A percentile compares a stretch with the other conserved stretches of the same genome.
phyloP scores from a whole-genome alignment of 208 protist genomes.

The Herpetomonas tarakana region DNA sequence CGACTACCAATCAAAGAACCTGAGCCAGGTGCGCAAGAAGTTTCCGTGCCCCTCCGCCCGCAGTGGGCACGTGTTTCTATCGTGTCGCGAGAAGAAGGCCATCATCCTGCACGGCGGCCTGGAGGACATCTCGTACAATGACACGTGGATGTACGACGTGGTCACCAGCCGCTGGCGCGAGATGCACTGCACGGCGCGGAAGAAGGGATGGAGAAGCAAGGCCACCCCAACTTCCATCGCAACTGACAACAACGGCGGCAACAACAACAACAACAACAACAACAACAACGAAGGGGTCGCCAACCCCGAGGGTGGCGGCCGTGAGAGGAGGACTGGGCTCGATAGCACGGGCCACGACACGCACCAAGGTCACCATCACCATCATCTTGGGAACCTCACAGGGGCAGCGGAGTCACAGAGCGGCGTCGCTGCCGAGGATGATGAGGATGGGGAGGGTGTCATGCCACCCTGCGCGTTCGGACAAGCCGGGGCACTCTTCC shows the following conservation, averaged over 20 bases:
- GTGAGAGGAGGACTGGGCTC: no score
- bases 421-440: not conserved
- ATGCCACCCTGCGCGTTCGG: slow-evolving; percentile 56
- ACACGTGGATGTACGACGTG: slow-evolving; percentile 56
- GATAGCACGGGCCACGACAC: no score
- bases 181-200: slow-evolving; percentile 7
- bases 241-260: no score
- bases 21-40: slow-evolving; percentile 16
- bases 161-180: slow-evolving; percentile 32
- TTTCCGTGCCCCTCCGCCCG: slow-evolving; percentile 30
- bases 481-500: slow-evolving; percentile 33
- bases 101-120: slow-evolving; percentile 57
- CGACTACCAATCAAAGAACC: slow-evolving; percentile 7
- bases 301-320: not conserved
- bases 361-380: no score
- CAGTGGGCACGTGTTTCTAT: slow-evolving; percentile 55
- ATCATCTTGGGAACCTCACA: no score
- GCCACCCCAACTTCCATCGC: no score
- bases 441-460: not conserved
- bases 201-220: no score
- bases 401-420: no score
- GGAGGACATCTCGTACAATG: slow-evolving; percentile 37
- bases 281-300: no score
- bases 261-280: no score
- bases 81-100: slow-evolving; percentile 22